These are phyloP conservation scores for Trichoderma reesei DNA, from an alignment of 495 filamentous ascomycete species.

Conservation along the genomic window DNA sequence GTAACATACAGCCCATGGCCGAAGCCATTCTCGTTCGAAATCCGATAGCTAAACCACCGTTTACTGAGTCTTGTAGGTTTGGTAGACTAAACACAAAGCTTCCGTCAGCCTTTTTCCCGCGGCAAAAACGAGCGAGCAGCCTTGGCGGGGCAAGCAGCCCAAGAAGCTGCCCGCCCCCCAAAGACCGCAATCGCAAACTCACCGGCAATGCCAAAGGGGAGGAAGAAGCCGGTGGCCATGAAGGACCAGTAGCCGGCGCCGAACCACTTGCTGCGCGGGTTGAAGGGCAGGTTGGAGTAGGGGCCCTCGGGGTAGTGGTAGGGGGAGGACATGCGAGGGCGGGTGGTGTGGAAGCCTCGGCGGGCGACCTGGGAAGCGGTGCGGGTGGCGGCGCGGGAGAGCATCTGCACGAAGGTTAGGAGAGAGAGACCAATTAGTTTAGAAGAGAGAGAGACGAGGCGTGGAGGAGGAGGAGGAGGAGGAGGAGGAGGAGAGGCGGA, in stretches of 20 bases:
- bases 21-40: neutral
- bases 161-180: neutral
- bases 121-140: neutral
- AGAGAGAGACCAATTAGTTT: constrained; percentile 19
- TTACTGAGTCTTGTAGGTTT: constrained; percentile 10
- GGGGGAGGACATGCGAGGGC: constrained; percentile 72
- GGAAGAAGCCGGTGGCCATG: constrained; percentile 64
- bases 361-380: constrained; percentile 61
- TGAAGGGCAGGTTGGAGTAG: constrained; percentile 89
- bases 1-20: neutral
- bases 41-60: neutral
- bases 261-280: constrained; percentile 82
- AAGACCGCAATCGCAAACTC: constrained; percentile 26
- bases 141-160: constrained; percentile 13
- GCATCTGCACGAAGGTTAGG: constrained; percentile 51
- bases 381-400: constrained; percentile 69
- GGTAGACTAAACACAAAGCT: neutral
- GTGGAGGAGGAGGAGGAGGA: neutral
- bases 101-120: neutral
- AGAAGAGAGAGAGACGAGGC: neutral
- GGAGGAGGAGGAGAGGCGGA: constrained; percentile 11
- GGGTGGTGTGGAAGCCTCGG: constrained; percentile 89
- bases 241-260: constrained; percentile 71
- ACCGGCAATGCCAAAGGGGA: constrained; percentile 78
- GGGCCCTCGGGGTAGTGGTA: constrained; percentile 99